Evolutionary conservation across 345 rosid genomes (phyloP).

Genomic region (Bretschneidera sinensis): DNA sequence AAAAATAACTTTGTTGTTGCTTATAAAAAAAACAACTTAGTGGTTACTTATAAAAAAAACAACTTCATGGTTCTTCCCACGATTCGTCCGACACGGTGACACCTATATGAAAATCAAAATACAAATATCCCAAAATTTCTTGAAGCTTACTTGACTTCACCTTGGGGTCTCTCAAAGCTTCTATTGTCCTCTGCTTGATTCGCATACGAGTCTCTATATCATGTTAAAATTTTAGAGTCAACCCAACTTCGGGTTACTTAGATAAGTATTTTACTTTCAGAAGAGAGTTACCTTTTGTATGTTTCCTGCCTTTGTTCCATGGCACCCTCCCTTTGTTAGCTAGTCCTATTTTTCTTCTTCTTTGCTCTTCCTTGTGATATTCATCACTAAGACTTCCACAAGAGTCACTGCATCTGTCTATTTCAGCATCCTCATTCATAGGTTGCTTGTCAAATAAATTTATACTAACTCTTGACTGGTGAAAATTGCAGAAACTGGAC

Average conservation of each 20-base stretch:
- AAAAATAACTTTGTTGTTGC: no score
- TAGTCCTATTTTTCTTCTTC: slow-evolving; percentile 58
- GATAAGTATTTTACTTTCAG: neutral
- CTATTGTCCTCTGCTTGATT: slow-evolving; percentile 78
- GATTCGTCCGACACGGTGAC: neutral
- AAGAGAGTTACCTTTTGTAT: slow-evolving; percentile 49
- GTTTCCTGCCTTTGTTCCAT: slow-evolving; percentile 82
- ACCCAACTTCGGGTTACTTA: slow-evolving; percentile 11
- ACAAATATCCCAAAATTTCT: slow-evolving; percentile 15
- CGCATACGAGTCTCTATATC: slow-evolving; percentile 60
- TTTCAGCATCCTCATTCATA: slow-evolving; percentile 17
- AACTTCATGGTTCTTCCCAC: slow-evolving; percentile 3
- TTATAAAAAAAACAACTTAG: no score
- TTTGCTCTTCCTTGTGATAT: slow-evolving; percentile 32
- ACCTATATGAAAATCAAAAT: neutral
- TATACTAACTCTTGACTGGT: slow-evolving; percentile 8
- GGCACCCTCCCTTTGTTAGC: slow-evolving; percentile 81
- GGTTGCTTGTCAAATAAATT: slow-evolving; percentile 19
- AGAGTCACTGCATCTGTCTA: slow-evolving; percentile 6
- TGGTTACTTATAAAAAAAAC: no score
- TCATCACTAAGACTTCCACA: slow-evolving; percentile 11
- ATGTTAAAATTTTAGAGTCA: slow-evolving; percentile 12
- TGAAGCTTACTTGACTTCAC: slow-evolving; percentile 82
- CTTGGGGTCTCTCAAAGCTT: slow-evolving; percentile 87
- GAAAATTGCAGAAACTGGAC: slow-evolving; percentile 18